These are phyloP conservation scores for Quercus phellos DNA, from an alignment of 331 rosid genomes.

Conservation along the genomic window DNA sequence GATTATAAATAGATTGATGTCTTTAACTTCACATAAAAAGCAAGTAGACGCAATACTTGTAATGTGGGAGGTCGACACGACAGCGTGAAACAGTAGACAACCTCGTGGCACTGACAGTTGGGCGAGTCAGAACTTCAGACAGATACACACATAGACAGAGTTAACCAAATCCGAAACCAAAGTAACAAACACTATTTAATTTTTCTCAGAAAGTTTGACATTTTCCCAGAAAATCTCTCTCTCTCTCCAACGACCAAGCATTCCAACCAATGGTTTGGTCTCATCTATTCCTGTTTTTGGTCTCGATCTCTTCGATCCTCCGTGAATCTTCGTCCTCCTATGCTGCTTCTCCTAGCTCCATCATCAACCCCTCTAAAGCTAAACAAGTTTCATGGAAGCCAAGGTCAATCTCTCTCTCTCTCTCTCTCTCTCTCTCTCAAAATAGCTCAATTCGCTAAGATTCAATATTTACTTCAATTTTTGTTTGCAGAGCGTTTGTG, in stretches of 20 bases:
- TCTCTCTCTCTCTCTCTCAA: neutral
- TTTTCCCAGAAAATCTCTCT: constrained; percentile 17
- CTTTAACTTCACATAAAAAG: too few relatives aligned
- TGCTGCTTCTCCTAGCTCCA: constrained; percentile 72
- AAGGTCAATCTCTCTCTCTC: constrained; percentile 40
- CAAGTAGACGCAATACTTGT: too few relatives aligned
- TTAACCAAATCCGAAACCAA: too few relatives aligned
- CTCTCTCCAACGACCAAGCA: constrained; percentile 17
- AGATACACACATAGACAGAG: too few relatives aligned
- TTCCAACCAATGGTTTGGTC: constrained; percentile 34
- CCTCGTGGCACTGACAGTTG: neutral
- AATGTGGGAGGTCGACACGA: too few relatives aligned
- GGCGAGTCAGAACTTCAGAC: neutral
- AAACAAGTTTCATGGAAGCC: constrained; percentile 87
- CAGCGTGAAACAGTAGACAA: neutral
- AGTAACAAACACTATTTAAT: neutral
- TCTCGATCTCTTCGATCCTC: constrained; percentile 29
- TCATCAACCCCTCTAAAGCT: constrained; percentile 72
- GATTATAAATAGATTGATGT: too few relatives aligned
- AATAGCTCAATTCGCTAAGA: neutral
- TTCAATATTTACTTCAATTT: neutral
- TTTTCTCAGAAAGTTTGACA: neutral
- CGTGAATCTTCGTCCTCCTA: constrained; percentile 38
- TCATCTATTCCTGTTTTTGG: constrained; percentile 21
- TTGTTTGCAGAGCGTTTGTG: constrained; percentile 74